A percentile compares a stretch with the other conserved stretches of the same genome.
phyloP scores from a whole-genome alignment of 257 asterid genomes.

The Penstemon barbatus region DNA sequence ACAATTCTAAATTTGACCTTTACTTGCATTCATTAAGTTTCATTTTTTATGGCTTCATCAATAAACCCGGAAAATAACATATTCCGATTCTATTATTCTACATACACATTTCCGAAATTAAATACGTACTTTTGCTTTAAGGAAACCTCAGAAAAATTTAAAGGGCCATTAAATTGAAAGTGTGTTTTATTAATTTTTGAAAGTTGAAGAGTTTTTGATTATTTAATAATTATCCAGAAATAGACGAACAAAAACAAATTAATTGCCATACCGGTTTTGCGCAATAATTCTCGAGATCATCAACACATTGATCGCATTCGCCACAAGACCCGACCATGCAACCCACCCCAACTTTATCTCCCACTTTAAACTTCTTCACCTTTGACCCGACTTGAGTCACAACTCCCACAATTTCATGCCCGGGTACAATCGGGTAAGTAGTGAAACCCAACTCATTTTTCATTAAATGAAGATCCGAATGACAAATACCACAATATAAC shows the following conservation, averaged over 20 bases:
- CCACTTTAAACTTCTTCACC: constrained; percentile 33
- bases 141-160: too few relatives aligned
- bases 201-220: too few relatives aligned
- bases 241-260: not conserved
- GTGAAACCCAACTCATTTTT: constrained; percentile 37
- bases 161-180: too few relatives aligned
- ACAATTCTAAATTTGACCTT: too few relatives aligned
- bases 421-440: constrained; percentile 44
- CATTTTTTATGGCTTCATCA: too few relatives aligned
- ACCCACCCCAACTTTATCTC: constrained; percentile 46
- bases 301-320: constrained; percentile 35
- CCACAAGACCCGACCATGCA: constrained; percentile 41
- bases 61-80: not conserved
- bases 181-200: too few relatives aligned
- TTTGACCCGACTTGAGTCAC: constrained; percentile 42
- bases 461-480: constrained; percentile 38
- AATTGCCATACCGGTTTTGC: not conserved
- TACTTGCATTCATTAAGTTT: too few relatives aligned
- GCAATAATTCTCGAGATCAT: constrained; percentile 42
- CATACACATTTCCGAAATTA: too few relatives aligned
- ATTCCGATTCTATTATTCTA: too few relatives aligned
- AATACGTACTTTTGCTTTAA: too few relatives aligned
- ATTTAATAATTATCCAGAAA: too few relatives aligned
- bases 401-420: constrained; percentile 45
- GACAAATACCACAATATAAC: constrained; percentile 48